Evolutionary conservation across 1,284 basidiomycete species (phyloP).

Genomic region (Mycocalia duriaeana): DNA sequence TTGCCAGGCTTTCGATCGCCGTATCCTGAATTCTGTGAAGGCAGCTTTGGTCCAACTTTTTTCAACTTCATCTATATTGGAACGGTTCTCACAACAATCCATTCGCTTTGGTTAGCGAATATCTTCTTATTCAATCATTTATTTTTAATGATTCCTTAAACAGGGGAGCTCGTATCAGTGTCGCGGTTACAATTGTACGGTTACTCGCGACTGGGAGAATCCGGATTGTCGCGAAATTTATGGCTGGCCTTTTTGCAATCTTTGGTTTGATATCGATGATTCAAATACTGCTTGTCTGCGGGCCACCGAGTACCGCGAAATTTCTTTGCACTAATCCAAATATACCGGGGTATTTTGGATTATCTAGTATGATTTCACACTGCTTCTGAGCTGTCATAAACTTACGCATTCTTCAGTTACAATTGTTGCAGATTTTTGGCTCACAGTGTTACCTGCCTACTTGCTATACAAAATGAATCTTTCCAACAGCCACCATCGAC

Average conservation of each 20-base stretch:
- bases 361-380: constrained; percentile 6
- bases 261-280: constrained; percentile 6
- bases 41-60: neutral
- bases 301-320: neutral
- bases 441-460: constrained; percentile 14
- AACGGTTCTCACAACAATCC: neutral
- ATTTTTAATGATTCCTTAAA: neutral
- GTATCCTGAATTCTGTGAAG: neutral
- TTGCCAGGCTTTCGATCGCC: constrained; percentile 1
- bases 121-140: constrained; percentile 5
- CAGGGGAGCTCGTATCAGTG: constrained; percentile 12
- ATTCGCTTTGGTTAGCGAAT: neutral
- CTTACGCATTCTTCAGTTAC: neutral
- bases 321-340: neutral
- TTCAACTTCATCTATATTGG: neutral
- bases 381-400: neutral
- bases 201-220: constrained; percentile 8
- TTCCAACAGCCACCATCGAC: constrained; percentile 6
- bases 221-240: constrained; percentile 3
- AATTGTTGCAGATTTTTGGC: constrained; percentile 15
- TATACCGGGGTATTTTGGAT: constrained; percentile 2
- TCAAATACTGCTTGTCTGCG: constrained; percentile 10
- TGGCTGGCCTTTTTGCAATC: constrained; percentile 5
- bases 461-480: constrained; percentile 14
- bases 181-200: constrained; percentile 14